These are phyloP conservation scores for Luffa aegyptiaca DNA, from an alignment of 306 rosid genomes.

Conservation along the genomic window DNA sequence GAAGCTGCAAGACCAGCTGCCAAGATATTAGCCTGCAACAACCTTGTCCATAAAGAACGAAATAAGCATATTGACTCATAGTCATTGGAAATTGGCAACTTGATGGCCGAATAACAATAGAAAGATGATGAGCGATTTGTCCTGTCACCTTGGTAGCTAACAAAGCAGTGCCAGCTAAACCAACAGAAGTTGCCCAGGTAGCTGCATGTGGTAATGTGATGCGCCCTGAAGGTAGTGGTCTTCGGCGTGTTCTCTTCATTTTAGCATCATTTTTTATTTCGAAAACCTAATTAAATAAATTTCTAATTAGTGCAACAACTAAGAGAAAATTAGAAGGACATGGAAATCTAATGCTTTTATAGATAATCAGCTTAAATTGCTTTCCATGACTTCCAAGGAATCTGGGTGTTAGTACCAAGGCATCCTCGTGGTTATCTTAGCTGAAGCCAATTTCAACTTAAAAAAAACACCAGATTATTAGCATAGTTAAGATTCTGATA, in stretches of 20 bases:
- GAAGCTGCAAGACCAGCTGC: slow-evolving; percentile 98
- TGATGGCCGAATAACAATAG: not conserved
- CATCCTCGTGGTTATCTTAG: not conserved
- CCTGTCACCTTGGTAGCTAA: slow-evolving; percentile 68
- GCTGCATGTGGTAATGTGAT: slow-evolving; percentile 66
- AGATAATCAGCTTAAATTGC: not conserved
- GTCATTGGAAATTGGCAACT: not conserved
- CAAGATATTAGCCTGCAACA: slow-evolving; percentile 87
- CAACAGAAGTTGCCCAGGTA: slow-evolving; percentile 63
- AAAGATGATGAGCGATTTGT: slow-evolving; percentile 14
- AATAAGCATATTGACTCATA: slow-evolving; percentile 38
- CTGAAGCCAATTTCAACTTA: not conserved
- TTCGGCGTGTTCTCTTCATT: slow-evolving; percentile 72
- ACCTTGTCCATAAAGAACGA: slow-evolving; percentile 54
- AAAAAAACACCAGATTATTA: not conserved
- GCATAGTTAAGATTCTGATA: not conserved
- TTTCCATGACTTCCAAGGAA: not conserved
- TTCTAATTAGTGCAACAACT: not conserved
- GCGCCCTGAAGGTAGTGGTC: slow-evolving; percentile 95
- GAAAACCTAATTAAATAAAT: slow-evolving; percentile 39
- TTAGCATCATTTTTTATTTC: slow-evolving; percentile 73
- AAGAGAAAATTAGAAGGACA: not conserved
- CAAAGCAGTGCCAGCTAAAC: slow-evolving; percentile 67
- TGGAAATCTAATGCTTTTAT: not conserved
- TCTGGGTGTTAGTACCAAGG: not conserved